These are phyloP conservation scores for Neotropicomus parvogracilis DNA, from an alignment of 1,284 basidiomycete genomes.

Conservation along the genomic window DNA sequence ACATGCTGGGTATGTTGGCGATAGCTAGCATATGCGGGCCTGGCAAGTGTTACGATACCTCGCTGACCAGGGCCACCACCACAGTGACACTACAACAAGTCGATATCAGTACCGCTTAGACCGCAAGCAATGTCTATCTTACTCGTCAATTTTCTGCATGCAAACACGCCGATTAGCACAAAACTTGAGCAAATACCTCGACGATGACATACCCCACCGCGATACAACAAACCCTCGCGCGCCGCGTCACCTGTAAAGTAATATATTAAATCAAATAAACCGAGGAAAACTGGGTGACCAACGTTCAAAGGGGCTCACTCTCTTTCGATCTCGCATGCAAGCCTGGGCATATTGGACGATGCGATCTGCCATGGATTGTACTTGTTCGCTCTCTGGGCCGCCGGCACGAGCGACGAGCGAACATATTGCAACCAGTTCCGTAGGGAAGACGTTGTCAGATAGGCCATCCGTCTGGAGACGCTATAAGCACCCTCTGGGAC, in stretches of 20 bases:
- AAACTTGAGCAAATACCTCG: slow-evolving; percentile 8
- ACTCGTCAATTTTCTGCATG: slow-evolving; percentile 61
- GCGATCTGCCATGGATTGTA: slow-evolving; percentile 67
- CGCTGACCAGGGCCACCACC: slow-evolving; percentile 41
- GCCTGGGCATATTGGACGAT: slow-evolving; percentile 65
- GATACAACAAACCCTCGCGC: slow-evolving; percentile 58
- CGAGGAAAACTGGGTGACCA: slow-evolving; percentile 26
- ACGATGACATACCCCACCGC: slow-evolving; percentile 56
- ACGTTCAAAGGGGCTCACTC: slow-evolving; percentile 72
- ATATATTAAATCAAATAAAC: slow-evolving; percentile 4
- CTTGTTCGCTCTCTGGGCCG: slow-evolving; percentile 55
- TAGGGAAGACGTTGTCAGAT: slow-evolving; percentile 80
- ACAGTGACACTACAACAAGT: slow-evolving; percentile 41
- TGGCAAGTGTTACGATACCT: slow-evolving; percentile 20
- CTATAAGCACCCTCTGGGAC: slow-evolving; percentile 4
- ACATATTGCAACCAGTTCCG: slow-evolving; percentile 68
- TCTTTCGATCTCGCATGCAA: slow-evolving; percentile 62
- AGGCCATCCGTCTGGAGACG: slow-evolving; percentile 75
- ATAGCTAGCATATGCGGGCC: not conserved
- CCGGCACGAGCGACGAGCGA: slow-evolving; percentile 56
- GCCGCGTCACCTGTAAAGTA: slow-evolving; percentile 51
- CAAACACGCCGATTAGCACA: slow-evolving; percentile 12
- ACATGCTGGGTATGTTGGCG: slow-evolving; percentile 1
- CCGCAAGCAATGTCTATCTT: slow-evolving; percentile 32
- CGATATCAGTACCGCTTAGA: slow-evolving; percentile 23